Evolutionary conservation across 106 monocot species (phyloP).

Genomic region (Apostasia ramifera): DNA sequence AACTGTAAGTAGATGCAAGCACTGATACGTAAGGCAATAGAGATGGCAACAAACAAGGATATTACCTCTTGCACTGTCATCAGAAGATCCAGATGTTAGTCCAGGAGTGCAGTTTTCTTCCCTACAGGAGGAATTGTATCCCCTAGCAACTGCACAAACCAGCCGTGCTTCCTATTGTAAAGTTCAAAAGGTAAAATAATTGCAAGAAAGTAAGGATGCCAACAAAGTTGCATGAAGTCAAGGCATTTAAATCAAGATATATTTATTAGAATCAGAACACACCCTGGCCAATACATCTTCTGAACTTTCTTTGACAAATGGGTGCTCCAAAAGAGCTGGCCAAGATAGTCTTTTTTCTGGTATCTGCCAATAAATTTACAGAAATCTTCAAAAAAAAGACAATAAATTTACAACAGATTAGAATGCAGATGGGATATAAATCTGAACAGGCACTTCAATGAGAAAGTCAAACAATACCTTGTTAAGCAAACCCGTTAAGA

Average conservation of each 20-base stretch:
- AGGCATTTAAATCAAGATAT: background rate
- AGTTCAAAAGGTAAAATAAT: slow-evolving; percentile 7
- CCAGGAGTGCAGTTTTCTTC: slow-evolving; percentile 24
- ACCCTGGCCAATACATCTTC: slow-evolving; percentile 46
- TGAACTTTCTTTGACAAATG: slow-evolving; percentile 82
- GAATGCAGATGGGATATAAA: background rate
- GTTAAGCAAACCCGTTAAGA: slow-evolving; percentile 91
- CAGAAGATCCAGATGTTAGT: slow-evolving; percentile 13
- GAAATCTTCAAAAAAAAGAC: background rate
- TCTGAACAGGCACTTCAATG: too few relatives aligned
- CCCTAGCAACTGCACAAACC: slow-evolving; percentile 27
- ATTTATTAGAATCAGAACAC: slow-evolving; percentile 11
- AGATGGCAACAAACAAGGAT: background rate
- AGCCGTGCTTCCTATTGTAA: slow-evolving; percentile 26
- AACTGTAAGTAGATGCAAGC: background rate
- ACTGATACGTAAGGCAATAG: background rate
- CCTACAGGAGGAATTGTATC: slow-evolving; percentile 31
- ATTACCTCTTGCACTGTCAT: slow-evolving; percentile 10
- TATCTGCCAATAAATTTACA: slow-evolving; percentile 20
- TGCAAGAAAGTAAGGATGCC: background rate
- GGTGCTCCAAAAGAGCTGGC: slow-evolving; percentile 91
- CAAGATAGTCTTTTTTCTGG: slow-evolving; percentile 87
- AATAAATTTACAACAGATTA: slow-evolving; percentile 3
- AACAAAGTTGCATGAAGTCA: background rate
- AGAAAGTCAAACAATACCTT: slow-evolving; percentile 45